A percentile compares a stretch with the other conserved stretches of the same genome.
Evolutionary conservation across 805 yeast genomes (phyloP).

Genomic region (Blastobotrys chiropterorum): DNA sequence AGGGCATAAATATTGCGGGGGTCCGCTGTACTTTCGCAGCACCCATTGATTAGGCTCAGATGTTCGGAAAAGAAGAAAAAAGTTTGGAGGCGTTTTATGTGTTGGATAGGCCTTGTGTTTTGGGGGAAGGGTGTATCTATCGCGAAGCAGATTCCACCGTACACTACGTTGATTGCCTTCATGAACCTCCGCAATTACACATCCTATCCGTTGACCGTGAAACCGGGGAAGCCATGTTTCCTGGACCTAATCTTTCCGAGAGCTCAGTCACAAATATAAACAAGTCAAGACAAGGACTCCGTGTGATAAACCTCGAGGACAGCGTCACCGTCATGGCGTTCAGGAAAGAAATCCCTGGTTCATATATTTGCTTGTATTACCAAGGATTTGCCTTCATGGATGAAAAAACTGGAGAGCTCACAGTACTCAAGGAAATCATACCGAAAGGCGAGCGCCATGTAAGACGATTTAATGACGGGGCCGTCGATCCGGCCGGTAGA

Average conservation of each 20-base stretch:
- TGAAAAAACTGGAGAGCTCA: constrained; percentile 31
- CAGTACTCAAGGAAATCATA: constrained; percentile 28
- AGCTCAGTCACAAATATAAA: constrained; percentile 15
- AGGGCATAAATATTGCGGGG: neutral
- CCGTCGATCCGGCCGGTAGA: constrained; percentile 67
- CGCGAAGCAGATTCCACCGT: constrained; percentile 29
- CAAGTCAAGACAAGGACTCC: constrained; percentile 21
- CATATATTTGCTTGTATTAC: constrained; percentile 30
- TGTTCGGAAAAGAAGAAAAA: neutral
- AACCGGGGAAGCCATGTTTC: constrained; percentile 24
- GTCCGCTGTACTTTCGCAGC: too few relatives aligned
- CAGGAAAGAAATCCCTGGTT: constrained; percentile 26
- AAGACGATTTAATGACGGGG: constrained; percentile 71
- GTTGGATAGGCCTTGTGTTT: constrained; percentile 25
- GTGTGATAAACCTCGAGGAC: constrained; percentile 23
- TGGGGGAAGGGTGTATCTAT: constrained; percentile 34
- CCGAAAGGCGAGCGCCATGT: constrained; percentile 24
- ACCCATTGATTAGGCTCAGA: too few relatives aligned
- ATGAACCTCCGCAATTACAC: constrained; percentile 25
- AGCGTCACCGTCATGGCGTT: constrained; percentile 30
- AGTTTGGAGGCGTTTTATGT: constrained; percentile 15
- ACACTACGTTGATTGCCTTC: constrained; percentile 31
- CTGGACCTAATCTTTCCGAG: constrained; percentile 9
- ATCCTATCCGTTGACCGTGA: constrained; percentile 24
- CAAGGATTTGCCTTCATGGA: constrained; percentile 32